Base-by-base conservation (phyloP, 768 basidiomycete species). In the Panus rudis region DNA sequence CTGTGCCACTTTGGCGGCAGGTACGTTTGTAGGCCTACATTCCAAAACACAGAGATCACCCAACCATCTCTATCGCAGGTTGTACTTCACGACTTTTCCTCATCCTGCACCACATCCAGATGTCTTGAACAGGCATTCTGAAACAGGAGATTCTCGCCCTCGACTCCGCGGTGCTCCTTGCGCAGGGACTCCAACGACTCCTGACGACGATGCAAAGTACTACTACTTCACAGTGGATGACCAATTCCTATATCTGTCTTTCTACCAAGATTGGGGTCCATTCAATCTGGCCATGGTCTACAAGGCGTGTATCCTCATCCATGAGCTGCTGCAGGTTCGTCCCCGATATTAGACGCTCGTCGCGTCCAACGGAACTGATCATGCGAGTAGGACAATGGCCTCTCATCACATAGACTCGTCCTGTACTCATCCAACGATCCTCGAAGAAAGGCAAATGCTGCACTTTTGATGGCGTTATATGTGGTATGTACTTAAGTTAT, bases 221-320 rank as follows among this genome's bases (percentile, higher is more conserved):
- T 88, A 89, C 66, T 94, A 84, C 67, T 92, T 94, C 69, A 89
- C 86, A 44, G 79, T 94, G 67, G 92, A 96, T 64, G 84, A 92
- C 71, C 85, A 91, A 52, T 74, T 96, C 27, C 74, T 85, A 52
- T 96, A 96, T 68, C 76, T 92, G 51, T 89, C 86, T 24, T 96
- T 96, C 75, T 93, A 86, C 62, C 82, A 91, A 60, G 92, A 96
- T 63, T 93, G 89, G 82, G 92, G 92, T 12, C 92, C 92, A 23
- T 71, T 92, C 42, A 92, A 92, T 59, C 72, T 92, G 28, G 82
- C 86, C n/a, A 88, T 87, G 86, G 86, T 92, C 24, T 92, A 90
- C 69, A 90, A 86, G 63, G 85, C 81, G 23, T 93, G 92, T 65
- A 88, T 94, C 25, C 77, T 91, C 51, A 84, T 93, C 45, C 92